Percentiles rank a stretch among this genome's conserved stretches.
These are phyloP conservation scores for Dendrostoma leiphaemia DNA, from an alignment of 2,329 filamentous ascomycete species.

Conservation along the genomic window DNA sequence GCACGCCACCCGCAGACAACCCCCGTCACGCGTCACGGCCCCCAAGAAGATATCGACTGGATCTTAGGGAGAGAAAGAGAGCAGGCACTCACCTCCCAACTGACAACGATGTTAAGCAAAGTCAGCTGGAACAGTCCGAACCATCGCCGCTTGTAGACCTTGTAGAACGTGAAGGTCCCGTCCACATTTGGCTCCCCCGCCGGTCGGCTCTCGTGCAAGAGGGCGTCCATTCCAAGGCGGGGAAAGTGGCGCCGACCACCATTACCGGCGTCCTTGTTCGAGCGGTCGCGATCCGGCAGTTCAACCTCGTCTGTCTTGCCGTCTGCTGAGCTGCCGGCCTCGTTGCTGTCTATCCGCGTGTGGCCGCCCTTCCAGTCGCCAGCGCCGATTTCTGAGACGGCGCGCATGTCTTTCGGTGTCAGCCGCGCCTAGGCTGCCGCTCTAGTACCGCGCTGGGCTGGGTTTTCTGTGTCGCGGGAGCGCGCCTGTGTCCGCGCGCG, in stretches of 20 bases:
- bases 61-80: neutral
- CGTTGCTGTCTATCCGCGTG: conserved; percentile 1
- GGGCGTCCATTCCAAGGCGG: conserved; percentile 8
- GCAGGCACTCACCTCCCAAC: conserved; percentile 80
- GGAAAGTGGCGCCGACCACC: conserved; percentile 8
- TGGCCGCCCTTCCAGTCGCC: conserved; percentile 11
- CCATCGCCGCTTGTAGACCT: conserved; percentile 78
- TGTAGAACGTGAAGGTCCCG: conserved; percentile 24
- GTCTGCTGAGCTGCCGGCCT: neutral
- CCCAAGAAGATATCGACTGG: neutral
- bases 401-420: conserved; percentile 1
- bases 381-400: neutral
- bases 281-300: neutral
- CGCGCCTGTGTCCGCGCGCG: no score
- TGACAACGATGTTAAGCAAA: conserved; percentile 86
- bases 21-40: neutral
- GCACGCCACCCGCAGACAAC: neutral
- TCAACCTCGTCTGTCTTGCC: conserved; percentile 3
- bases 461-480: no score
- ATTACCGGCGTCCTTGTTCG: neutral
- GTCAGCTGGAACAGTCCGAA: conserved; percentile 82
- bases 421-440: no score
- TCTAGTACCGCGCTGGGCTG: no score
- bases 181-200: conserved; percentile 2
- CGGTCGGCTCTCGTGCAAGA: conserved; percentile 4